Conservation (phyloP, 495 filamentous ascomycete genomes). For the Aspergillus baeticus region DNA sequence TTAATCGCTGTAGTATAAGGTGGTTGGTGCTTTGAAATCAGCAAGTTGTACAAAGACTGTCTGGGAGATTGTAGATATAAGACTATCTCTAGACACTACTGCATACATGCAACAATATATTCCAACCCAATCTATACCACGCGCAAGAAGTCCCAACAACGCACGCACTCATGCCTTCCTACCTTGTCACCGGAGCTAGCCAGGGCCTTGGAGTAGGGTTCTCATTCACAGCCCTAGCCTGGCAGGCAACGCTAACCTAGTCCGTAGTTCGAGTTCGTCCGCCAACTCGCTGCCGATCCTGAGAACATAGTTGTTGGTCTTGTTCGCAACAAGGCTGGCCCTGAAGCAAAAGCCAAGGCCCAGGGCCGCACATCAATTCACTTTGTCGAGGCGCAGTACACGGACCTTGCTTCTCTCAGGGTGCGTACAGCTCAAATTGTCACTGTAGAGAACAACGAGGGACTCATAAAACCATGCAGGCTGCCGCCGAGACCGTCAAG, state of each 20-base stretch:
- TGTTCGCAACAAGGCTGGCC: not conserved
- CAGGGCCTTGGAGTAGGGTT: not conserved
- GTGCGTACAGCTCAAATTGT: not conserved
- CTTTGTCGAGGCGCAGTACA: not conserved
- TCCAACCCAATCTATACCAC: slow-evolving; percentile 13
- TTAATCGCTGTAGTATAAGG: too few species aligned
- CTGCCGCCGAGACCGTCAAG: not conserved
- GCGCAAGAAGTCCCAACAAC: too few species aligned
- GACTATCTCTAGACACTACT: too few species aligned
- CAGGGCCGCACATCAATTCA: not conserved
- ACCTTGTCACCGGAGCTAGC: not conserved
- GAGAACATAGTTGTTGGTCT: not conserved
- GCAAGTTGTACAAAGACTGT: too few species aligned
- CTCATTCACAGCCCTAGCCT: not conserved
- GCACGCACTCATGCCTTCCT: not conserved
- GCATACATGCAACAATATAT: too few species aligned
- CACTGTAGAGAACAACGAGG: too few species aligned
- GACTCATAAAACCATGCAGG: too few species aligned
- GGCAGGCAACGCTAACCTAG: not conserved
- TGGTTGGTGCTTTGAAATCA: too few species aligned
- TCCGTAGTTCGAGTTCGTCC: slow-evolving; percentile 1
- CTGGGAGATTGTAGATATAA: too few species aligned
- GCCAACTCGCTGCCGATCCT: not conserved
- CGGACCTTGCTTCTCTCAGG: not conserved
- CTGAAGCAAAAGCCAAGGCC: not conserved